phyloP scores from a whole-genome alignment of 768 basidiomycete genomes.

The Kwoniella heveanensis region DNA sequence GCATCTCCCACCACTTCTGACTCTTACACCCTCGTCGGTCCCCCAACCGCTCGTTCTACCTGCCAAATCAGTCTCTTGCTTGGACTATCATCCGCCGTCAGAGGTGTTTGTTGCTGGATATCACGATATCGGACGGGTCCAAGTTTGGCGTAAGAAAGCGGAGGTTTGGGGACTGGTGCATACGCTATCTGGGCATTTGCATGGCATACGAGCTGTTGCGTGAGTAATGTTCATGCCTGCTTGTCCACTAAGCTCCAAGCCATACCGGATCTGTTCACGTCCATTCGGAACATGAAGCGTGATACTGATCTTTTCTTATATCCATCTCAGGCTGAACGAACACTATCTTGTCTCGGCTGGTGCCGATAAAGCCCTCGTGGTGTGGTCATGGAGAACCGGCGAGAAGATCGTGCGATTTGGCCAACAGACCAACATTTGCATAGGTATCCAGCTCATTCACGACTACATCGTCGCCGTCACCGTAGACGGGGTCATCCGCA shows the following conservation, averaged over 20 bases:
- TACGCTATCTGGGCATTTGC: constrained; percentile 63
- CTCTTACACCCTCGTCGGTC: constrained; percentile 64
- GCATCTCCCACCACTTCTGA: constrained; percentile 65
- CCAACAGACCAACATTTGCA: constrained; percentile 88
- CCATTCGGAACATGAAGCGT: too few species aligned
- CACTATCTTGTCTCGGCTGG: constrained; percentile 84
- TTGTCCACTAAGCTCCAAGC: too few species aligned
- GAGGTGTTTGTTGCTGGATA: constrained; percentile 91
- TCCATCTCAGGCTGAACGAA: constrained; percentile 63
- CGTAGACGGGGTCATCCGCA: constrained; percentile 85
- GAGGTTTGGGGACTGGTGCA: constrained; percentile 62
- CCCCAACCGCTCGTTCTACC: constrained; percentile 60
- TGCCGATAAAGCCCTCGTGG: constrained; percentile 71
- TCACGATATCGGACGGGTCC: constrained; percentile 88
- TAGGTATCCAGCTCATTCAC: constrained; percentile 79
- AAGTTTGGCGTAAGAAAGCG: constrained; percentile 80
- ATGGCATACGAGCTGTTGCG: constrained; percentile 86
- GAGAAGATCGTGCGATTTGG: constrained; percentile 87
- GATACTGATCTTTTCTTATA: not conserved
- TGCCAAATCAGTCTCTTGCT: constrained; percentile 79
- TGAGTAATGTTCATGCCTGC: constrained; percentile 13
- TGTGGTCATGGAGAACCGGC: constrained; percentile 66
- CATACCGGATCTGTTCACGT: too few species aligned
- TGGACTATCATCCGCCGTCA: constrained; percentile 81
- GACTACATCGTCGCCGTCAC: constrained; percentile 88